These are phyloP conservation scores for Cladophialophora carrionii DNA, from an alignment of 2,329 filamentous ascomycete species.

Conservation along the genomic window DNA sequence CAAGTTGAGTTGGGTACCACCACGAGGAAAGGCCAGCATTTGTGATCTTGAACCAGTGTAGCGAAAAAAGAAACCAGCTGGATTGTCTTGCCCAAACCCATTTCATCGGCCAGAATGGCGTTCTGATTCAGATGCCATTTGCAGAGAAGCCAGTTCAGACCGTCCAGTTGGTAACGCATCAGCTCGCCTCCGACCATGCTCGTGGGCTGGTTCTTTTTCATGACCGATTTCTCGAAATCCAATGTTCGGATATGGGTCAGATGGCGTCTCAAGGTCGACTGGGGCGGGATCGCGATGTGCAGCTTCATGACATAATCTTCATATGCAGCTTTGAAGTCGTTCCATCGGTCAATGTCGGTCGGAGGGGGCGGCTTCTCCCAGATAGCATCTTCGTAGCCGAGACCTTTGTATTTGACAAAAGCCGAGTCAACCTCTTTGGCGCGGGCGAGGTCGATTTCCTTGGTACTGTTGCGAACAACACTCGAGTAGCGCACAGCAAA, in stretches of 20 bases:
- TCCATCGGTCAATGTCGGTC: slow-evolving; percentile 70
- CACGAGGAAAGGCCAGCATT: slow-evolving; percentile 88
- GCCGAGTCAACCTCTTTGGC: slow-evolving; percentile 73
- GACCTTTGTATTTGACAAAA: slow-evolving; percentile 87
- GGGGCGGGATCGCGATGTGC: slow-evolving; percentile 66
- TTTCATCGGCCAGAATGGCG: slow-evolving; percentile 92
- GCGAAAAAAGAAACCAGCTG: slow-evolving; percentile 85
- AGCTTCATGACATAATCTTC: slow-evolving; percentile 80
- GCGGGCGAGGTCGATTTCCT: slow-evolving; percentile 70
- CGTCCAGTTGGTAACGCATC: slow-evolving; percentile 92
- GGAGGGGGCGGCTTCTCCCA: slow-evolving; percentile 79
- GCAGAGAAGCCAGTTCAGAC: slow-evolving; percentile 91
- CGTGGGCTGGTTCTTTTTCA: slow-evolving; percentile 72
- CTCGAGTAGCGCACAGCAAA: slow-evolving; percentile 74
- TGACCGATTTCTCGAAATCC: slow-evolving; percentile 67
- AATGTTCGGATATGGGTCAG: slow-evolving; percentile 67
- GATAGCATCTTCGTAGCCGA: slow-evolving; percentile 85
- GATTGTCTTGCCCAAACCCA: slow-evolving; percentile 97
- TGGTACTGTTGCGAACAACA: slow-evolving; percentile 60
- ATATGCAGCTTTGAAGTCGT: slow-evolving; percentile 80
- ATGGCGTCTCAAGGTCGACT: slow-evolving; percentile 64
- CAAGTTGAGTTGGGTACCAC: slow-evolving; percentile 95
- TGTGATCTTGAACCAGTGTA: slow-evolving; percentile 68
- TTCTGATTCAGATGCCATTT: slow-evolving; percentile 83
- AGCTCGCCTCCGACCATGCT: slow-evolving; percentile 76